phyloP scores from a whole-genome alignment of 345 rosid genomes.

The Ceriops decandra region DNA sequence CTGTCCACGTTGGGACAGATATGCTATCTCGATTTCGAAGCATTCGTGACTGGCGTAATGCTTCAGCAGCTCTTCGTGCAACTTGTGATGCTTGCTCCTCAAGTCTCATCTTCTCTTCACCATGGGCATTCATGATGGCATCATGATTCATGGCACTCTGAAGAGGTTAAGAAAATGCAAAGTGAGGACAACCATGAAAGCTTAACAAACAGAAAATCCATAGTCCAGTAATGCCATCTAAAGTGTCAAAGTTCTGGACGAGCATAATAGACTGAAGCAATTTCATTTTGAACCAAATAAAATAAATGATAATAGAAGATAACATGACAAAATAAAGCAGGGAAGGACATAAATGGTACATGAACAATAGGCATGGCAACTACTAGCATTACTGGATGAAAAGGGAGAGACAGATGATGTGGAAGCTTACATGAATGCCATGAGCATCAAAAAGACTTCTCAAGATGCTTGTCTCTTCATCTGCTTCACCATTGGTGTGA shows the following conservation, averaged over 20 bases:
- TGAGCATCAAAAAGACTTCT: conserved; percentile 74
- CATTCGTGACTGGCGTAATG: conserved; percentile 79
- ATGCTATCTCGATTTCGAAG: conserved; percentile 73
- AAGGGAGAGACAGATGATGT: background rate
- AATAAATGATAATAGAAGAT: no score
- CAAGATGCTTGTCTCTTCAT: conserved; percentile 75
- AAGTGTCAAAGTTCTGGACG: no score
- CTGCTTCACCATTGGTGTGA: conserved; percentile 40
- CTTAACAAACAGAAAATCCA: background rate
- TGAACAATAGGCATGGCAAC: background rate
- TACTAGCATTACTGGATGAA: conserved; percentile 2
- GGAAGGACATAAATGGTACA: no score
- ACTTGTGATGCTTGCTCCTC: conserved; percentile 91
- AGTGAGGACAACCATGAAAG: background rate
- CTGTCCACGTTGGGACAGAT: conserved; percentile 94
- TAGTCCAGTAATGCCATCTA: no score
- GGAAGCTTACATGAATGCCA: conserved; percentile 81
- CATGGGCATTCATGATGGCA: conserved; percentile 63
- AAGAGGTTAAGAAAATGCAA: background rate
- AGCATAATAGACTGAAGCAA: background rate
- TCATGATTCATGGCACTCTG: conserved; percentile 97
- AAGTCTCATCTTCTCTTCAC: conserved; percentile 75
- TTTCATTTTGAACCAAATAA: background rate
- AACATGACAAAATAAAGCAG: no score
- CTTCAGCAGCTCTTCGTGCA: conserved; percentile 94